Base-by-base conservation (phyloP, 169 alveolate genomes). In the Plasmodium falciparum region DNA sequence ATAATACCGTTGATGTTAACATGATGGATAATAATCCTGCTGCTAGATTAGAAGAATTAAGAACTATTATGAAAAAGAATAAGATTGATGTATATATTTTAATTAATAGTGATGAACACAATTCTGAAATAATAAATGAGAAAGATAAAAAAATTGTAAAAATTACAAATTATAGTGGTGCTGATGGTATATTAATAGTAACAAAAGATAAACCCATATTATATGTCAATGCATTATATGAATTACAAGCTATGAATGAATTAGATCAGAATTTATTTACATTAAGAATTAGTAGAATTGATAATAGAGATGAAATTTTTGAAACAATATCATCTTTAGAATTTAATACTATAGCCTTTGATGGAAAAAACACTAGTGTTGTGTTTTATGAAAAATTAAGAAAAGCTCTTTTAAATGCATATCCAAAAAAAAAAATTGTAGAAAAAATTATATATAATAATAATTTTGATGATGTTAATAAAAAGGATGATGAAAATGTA, bases 61-160 rank as follows among this genome's bases (percentile, higher is more conserved):
- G 65, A 74, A 73, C 43, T 12, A 39, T 58, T 50, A 86, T 86
- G 92, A 54, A 49, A 7, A 73, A 72, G 22, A 47, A 73, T 13
- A 86, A 86, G 22, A 86, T 86, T 24, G 92, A 86, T 72, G 88
- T 73, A 39, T 86, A 86, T 39, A 72, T 86, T 12, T 43, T 86
- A 70, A 72, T 86, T 20, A 86, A 86, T n/a, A 86, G 63, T 67
- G 92, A 86, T 26, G 92, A 71, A n/a, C 92, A 86, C 70, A 86
- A 86, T 45, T 86, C 92, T 22, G 92, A 86, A 59, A 59, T 86
- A 11, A 86, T 86, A 50, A 86, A 86, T 65, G 88, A 70, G 9
- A 59, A 86, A 50, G 92, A 86, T 43, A 86, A 86, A 13, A 86
- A 86, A 72, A 86, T 86, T n/a, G 58, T 12, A 26, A 71, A 58